phyloP scores from a whole-genome alignment of 1,284 basidiomycete genomes.

The Sanghuangporus weigelae region DNA sequence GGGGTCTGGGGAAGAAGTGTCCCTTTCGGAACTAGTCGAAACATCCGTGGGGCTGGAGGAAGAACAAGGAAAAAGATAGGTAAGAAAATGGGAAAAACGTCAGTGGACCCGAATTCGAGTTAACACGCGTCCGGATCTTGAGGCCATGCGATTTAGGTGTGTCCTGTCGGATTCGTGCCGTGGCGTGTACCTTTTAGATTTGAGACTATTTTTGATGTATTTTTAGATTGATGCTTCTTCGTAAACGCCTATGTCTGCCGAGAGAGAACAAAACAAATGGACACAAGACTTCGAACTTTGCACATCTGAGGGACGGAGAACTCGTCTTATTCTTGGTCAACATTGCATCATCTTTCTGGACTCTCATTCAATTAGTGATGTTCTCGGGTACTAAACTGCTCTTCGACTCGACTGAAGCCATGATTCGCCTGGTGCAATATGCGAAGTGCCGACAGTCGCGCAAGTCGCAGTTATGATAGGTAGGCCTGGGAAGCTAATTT shows the following conservation, averaged over 20 bases:
- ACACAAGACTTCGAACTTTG: background rate
- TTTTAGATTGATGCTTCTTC: background rate
- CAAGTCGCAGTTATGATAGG: no score
- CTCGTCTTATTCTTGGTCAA: no score
- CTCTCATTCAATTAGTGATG: no score
- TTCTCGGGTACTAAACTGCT: no score
- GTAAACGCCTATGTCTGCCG: background rate
- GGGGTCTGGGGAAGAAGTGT: background rate
- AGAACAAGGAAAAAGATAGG: background rate
- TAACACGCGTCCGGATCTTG: background rate
- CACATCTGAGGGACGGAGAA: no score
- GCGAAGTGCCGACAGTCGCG: no score
- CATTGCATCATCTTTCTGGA: no score
- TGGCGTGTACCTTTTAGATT: background rate
- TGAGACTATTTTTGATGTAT: background rate
- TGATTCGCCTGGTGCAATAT: no score
- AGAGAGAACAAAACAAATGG: background rate
- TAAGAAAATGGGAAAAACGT: background rate
- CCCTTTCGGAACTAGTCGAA: background rate
- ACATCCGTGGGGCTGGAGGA: background rate
- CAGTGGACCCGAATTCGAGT: background rate
- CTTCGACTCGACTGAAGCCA: no score
- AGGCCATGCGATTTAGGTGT: background rate
- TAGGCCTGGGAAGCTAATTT: no score
- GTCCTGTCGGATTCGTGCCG: background rate